phyloP scores from a whole-genome alignment of 176 grass and related monocot genomes.

The Zizania latifolia region DNA sequence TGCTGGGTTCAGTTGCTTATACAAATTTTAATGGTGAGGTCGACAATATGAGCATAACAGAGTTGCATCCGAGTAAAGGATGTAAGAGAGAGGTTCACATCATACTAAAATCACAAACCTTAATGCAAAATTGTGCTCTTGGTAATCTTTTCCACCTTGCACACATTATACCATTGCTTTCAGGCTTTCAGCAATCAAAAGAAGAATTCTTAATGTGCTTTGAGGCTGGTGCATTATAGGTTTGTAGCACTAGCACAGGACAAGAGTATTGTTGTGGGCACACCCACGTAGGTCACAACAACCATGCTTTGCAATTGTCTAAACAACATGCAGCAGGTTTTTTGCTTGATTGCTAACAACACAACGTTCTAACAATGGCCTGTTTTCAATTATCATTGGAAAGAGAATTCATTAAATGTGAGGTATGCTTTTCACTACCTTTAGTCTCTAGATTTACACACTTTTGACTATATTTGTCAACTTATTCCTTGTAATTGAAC shows the following conservation, averaged over 20 bases:
- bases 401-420: not conserved
- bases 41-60: not conserved
- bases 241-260: not conserved
- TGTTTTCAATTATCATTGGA: not conserved
- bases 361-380: not conserved
- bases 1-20: not conserved
- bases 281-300: not conserved
- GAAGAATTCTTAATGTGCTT: not conserved
- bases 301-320: not conserved
- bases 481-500: conserved; percentile 1
- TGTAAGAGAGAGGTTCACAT: not conserved
- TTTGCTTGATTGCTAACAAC: not conserved
- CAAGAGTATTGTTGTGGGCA: not conserved
- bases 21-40: not conserved
- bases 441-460: not conserved
- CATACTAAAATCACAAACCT: conserved; percentile 14
- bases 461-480: not conserved
- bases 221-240: not conserved
- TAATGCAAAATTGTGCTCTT: not conserved
- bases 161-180: conserved; percentile 16
- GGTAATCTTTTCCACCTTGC: conserved; percentile 11
- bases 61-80: not conserved
- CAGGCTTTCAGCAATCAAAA: conserved; percentile 11
- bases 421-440: not conserved
- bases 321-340: not conserved